Evolutionary conservation across 257 asterid genomes (phyloP), one percentile per base, ranked within the genome.

Genomic region (Apocynum venetum): DNA sequence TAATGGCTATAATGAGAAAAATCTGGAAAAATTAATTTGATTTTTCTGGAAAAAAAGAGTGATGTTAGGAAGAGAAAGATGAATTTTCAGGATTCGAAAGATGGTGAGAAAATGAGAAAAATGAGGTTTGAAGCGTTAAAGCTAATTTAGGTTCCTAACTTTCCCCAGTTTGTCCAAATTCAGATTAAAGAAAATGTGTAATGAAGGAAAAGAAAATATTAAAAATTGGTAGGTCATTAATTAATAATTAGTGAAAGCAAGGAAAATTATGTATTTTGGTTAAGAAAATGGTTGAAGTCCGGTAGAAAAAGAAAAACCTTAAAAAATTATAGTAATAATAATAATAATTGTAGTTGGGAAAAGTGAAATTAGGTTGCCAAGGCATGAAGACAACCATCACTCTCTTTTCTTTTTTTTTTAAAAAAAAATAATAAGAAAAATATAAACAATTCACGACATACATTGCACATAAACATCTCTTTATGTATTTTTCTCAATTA

Each of bases 311-410:
- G 46, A 67, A 72, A 68, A 81, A 11, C 13, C 56, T 75, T 73
- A 80, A 72, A 57, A 60, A 19, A 12, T 12, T 14, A 53, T 56
- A 56, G 20, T 57, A 57, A 9, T 57, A 57, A 57, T 57, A 57
- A 57, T 57, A 57, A 57, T 57, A 85, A 81, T 89, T 88, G 85
- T 88, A 75, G 97, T 88, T 91, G 95, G 98, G 93, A 91, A 93
- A 90, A 88, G 98, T 90, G 96, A 90, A 90, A 92, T 93, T 91
- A 90, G 97, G 97, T 91, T 90, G 96, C 87, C 93, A 88, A 86
- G 89, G 47, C 67, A 53, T 73, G 66, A 53, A 73, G 77, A 73
- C 65, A 51, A 38, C 77, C 66, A 73, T 73, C 52, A 73, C 55
- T 15, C 64, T n/a, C 47, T 14, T 25, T 25, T 25, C 15, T 31